Percentiles rank a stretch among this genome's conserved stretches.
These are phyloP conservation scores for Malus orientalis DNA, from an alignment of 306 rosid species.

Conservation along the genomic window DNA sequence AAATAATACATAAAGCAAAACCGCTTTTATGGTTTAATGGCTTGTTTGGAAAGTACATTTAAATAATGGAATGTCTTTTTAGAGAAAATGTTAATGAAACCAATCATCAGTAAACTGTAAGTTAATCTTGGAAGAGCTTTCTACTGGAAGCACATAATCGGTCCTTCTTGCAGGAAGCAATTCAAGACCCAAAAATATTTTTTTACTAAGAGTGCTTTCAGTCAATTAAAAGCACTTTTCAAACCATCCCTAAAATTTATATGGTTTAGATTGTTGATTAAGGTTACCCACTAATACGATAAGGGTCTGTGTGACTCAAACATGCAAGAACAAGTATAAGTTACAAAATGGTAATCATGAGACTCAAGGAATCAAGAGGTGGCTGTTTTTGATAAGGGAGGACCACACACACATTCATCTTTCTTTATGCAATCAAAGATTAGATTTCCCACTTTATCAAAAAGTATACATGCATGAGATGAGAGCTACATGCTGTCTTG, in stretches of 20 bases:
- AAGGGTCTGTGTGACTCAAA: background rate
- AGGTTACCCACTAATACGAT: background rate
- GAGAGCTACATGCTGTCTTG: background rate
- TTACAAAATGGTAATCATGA: conserved; percentile 22
- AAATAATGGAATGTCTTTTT: no score
- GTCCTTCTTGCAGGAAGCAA: no score
- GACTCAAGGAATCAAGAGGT: conserved; percentile 8
- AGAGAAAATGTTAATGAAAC: no score
- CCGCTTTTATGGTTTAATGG: background rate
- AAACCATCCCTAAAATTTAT: background rate
- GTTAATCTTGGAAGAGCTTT: no score
- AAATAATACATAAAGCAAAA: background rate
- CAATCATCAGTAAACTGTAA: no score
- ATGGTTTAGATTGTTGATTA: background rate
- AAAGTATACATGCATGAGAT: conserved; percentile 15
- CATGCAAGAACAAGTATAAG: background rate
- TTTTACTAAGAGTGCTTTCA: no score
- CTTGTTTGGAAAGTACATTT: no score
- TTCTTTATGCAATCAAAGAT: conserved; percentile 13
- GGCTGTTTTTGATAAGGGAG: conserved; percentile 9
- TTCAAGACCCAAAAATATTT: no score
- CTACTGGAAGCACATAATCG: no score
- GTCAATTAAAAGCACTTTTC: no score
- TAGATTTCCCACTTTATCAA: conserved; percentile 21
- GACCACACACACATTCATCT: conserved; percentile 26